phyloP scores from a whole-genome alignment of 495 filamentous ascomycete species.

The Xylaria intraflava region DNA sequence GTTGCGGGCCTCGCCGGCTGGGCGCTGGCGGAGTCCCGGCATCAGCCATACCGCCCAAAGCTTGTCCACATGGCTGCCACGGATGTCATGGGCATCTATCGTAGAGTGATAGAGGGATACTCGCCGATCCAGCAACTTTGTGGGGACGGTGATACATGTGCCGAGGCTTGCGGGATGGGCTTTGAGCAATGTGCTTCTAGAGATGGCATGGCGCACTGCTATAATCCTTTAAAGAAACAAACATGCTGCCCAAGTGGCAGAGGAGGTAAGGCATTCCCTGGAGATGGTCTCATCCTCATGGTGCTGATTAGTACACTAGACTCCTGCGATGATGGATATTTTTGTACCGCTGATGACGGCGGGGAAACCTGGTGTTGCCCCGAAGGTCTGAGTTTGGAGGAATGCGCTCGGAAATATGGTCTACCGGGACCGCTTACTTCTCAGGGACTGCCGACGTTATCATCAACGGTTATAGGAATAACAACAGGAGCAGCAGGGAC shows the following conservation, averaged over 20 bases:
- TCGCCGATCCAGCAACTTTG: slow-evolving; percentile 36
- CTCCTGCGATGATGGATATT: slow-evolving; percentile 43
- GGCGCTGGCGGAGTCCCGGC: slow-evolving; percentile 32
- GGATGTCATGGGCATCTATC: slow-evolving; percentile 34
- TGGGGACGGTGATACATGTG: slow-evolving; percentile 35
- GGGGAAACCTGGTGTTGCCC: slow-evolving; percentile 44
- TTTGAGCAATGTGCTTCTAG: slow-evolving; percentile 35
- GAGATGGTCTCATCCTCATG: not conserved
- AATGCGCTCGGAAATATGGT: slow-evolving; percentile 37
- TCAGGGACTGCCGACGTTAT: slow-evolving; percentile 22
- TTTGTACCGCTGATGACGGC: slow-evolving; percentile 35
- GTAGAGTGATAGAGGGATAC: slow-evolving; percentile 36
- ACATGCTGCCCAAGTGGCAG: slow-evolving; percentile 38
- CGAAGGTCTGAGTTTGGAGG: slow-evolving; percentile 31
- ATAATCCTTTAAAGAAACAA: slow-evolving; percentile 34
- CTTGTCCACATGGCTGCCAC: slow-evolving; percentile 34
- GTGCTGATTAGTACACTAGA: slow-evolving; percentile 26
- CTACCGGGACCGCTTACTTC: slow-evolving; percentile 34
- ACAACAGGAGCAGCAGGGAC: not conserved
- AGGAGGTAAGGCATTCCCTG: slow-evolving; percentile 33
- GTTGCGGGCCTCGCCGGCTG: slow-evolving; percentile 33
- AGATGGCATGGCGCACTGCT: slow-evolving; percentile 39
- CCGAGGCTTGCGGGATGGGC: slow-evolving; percentile 42
- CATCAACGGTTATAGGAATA: slow-evolving; percentile 17
- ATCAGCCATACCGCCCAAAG: slow-evolving; percentile 34